A percentile compares a stretch with the other conserved stretches of the same genome.
These are phyloP conservation scores for Solanum chacoense DNA, from an alignment of 305 asterid genomes.

Conservation along the genomic window DNA sequence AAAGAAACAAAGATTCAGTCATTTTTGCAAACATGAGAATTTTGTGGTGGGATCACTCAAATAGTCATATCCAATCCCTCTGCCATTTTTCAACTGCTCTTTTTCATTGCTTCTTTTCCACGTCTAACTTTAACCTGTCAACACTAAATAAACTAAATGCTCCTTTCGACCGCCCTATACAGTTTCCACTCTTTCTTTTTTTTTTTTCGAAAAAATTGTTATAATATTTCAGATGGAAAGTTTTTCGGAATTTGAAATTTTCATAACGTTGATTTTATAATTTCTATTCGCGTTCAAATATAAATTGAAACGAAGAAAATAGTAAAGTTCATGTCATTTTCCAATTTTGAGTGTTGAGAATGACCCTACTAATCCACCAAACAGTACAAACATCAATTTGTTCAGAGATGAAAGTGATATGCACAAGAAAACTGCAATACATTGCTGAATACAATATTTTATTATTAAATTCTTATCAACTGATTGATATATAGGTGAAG, in stretches of 20 bases:
- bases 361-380: neutral
- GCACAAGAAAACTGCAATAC: neutral
- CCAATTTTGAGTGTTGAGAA: neutral
- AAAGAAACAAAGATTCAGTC: conserved; percentile 11
- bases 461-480: neutral
- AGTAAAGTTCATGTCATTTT: neutral
- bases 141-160: neutral
- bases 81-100: neutral
- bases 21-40: conserved; percentile 1
- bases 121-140: neutral
- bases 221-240: neutral
- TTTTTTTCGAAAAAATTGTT: neutral
- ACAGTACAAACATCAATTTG: neutral
- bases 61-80: neutral
- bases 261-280: no score
- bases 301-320: neutral
- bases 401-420: neutral
- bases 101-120: conserved; percentile 17
- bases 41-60: conserved; percentile 4
- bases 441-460: neutral
- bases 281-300: no score
- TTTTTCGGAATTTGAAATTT: no score
- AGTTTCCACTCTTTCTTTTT: neutral
- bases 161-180: neutral
- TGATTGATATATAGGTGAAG: neutral